Percentiles rank a stretch among this genome's conserved stretches.
These are phyloP conservation scores for Diaporthe australafricana DNA, from an alignment of 2,329 filamentous ascomycete species.

Conservation along the genomic window DNA sequence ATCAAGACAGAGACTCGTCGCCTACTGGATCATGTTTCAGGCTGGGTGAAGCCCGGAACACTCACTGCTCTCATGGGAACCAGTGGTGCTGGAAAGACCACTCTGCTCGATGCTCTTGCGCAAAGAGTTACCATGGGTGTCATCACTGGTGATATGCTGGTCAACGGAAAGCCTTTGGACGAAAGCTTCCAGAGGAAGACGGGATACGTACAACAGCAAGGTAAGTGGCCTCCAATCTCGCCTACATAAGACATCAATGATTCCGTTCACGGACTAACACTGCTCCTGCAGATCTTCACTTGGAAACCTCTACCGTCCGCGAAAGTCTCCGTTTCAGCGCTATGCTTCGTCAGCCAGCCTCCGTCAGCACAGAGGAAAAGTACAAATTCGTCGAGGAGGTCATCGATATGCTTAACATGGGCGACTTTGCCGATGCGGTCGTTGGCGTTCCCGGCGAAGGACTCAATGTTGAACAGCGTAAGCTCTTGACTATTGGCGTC, in stretches of 20 bases:
- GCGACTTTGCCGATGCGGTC: conserved; percentile 73
- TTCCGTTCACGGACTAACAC: not conserved
- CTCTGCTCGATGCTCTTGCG: conserved; percentile 67
- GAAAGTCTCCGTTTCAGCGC: conserved; percentile 67
- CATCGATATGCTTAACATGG: conserved; percentile 75
- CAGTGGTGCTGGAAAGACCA: conserved; percentile 72
- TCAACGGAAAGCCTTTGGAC: conserved; percentile 68
- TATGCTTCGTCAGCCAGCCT: conserved; percentile 66
- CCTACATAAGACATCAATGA: accelerated
- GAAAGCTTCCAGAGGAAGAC: conserved; percentile 72
- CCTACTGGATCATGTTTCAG: conserved; percentile 82
- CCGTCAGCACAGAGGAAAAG: conserved; percentile 67
- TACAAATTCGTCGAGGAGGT: conserved; percentile 72
- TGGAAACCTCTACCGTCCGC: conserved; percentile 65
- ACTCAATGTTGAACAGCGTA: conserved; percentile 71
- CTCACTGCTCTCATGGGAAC: conserved; percentile 82
- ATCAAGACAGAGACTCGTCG: conserved; percentile 80
- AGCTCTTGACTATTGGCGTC: conserved; percentile 72
- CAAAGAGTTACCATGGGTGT: conserved; percentile 71
- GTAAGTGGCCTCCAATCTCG: conserved; percentile 41
- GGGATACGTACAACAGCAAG: conserved; percentile 76
- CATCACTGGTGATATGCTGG: conserved; percentile 74
- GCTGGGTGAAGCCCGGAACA: conserved; percentile 91
- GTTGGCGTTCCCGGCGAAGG: conserved; percentile 73
- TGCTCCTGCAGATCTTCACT: conserved; percentile 61